Conservation (phyloP, 176 grass and related monocot species). For the Cenchrus americanus region DNA sequence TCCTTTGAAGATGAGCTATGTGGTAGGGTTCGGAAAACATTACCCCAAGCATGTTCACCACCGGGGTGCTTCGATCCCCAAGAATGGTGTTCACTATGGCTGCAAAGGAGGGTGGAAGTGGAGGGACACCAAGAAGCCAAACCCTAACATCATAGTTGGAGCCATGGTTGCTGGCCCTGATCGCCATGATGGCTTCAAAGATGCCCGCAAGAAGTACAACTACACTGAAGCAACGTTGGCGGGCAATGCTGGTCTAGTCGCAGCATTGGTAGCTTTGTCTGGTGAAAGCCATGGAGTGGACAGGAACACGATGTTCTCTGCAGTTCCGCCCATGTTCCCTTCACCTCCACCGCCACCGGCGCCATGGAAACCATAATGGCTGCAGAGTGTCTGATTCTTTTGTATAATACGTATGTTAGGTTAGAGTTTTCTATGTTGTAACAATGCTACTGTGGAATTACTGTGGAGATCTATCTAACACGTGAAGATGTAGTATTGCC, state of each 20-base stretch:
- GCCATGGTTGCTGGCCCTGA: slow-evolving; percentile 90
- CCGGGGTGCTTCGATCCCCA: slow-evolving; percentile 86
- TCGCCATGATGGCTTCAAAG: slow-evolving; percentile 80
- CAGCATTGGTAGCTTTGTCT: slow-evolving; percentile 75
- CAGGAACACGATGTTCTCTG: slow-evolving; percentile 93
- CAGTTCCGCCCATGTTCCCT: slow-evolving; percentile 92
- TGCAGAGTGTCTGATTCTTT: slow-evolving; percentile 5
- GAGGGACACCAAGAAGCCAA: slow-evolving; percentile 84
- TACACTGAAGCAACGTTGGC: slow-evolving; percentile 87
- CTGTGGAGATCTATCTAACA: slow-evolving; percentile 34
- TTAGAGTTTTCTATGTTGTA: slow-evolving; percentile 19
- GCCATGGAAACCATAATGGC: slow-evolving; percentile 82
- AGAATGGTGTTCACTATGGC: slow-evolving; percentile 72
- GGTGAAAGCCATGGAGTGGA: slow-evolving; percentile 73
- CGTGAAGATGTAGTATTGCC: slow-evolving; percentile 9
- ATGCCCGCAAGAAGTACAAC: slow-evolving; percentile 76
- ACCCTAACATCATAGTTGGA: slow-evolving; percentile 71
- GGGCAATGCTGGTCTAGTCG: slow-evolving; percentile 90
- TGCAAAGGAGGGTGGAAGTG: slow-evolving; percentile 93
- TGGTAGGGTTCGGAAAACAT: slow-evolving; percentile 68
- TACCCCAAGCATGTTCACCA: slow-evolving; percentile 94
- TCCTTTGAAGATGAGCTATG: slow-evolving; percentile 89
- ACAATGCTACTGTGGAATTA: slow-evolving; percentile 15
- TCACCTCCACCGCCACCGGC: slow-evolving; percentile 76
- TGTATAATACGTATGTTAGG: slow-evolving; percentile 19